Evolutionary conservation across 257 asterid genomes (phyloP).

Genomic region (Striga asiatica): DNA sequence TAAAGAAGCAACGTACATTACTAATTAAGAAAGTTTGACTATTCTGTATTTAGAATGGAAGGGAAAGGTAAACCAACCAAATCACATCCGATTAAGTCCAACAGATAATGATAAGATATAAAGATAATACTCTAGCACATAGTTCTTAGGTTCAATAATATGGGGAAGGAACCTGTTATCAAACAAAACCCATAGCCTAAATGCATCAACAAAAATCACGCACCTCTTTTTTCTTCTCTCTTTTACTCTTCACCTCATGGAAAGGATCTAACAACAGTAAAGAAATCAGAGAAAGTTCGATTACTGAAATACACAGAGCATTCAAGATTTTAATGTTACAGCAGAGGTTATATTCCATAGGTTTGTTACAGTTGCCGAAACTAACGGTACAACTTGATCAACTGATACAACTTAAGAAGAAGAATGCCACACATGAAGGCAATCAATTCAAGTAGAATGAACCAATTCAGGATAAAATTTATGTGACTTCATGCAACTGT

Average conservation of each 20-base stretch:
- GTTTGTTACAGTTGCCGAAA: background rate
- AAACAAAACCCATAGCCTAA: constrained; percentile 1
- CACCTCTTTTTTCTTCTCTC: constrained; percentile 95
- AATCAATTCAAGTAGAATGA: too few species aligned
- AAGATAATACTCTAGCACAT: background rate
- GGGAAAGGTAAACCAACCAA: too few species aligned
- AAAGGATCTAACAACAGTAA: constrained; percentile 42
- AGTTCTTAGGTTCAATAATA: too few species aligned
- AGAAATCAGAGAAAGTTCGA: constrained; percentile 17
- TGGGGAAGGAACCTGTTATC: constrained; percentile 1
- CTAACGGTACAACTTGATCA: background rate
- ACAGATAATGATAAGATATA: too few species aligned
- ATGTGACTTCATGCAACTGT: too few species aligned
- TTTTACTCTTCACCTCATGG: constrained; percentile 89
- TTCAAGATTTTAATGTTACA: constrained; percentile 3
- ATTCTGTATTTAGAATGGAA: too few species aligned
- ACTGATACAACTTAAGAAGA: too few species aligned
- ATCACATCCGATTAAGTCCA: too few species aligned
- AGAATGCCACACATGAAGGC: too few species aligned
- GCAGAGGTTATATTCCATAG: background rate
- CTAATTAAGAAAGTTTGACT: too few species aligned
- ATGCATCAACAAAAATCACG: constrained; percentile 17
- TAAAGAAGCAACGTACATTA: background rate
- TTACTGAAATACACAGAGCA: constrained; percentile 5
- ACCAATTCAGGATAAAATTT: too few species aligned